phyloP scores from a whole-genome alignment of 2,329 filamentous ascomycete genomes.

The Cladosporium austrohemisphaericum region DNA sequence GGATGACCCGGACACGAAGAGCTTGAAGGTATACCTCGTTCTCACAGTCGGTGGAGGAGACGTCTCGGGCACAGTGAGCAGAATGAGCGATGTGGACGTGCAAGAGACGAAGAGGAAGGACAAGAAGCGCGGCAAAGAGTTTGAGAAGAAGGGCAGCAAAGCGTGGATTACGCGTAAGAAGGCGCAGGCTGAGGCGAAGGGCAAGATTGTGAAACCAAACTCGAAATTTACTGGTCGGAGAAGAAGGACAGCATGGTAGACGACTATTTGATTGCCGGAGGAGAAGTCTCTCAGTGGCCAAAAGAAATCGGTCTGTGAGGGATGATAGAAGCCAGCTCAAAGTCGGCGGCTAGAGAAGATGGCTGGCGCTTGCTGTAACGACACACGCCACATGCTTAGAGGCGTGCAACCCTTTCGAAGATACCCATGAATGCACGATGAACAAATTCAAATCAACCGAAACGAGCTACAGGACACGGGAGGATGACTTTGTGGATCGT shows the following conservation, averaged over 20 bases:
- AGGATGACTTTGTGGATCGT: too few relatives aligned
- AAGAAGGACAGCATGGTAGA: constrained; percentile 71
- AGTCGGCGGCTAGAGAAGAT: constrained; percentile 5
- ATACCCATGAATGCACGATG: constrained; percentile 17
- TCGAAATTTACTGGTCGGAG: constrained; percentile 94
- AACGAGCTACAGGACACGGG: too few relatives aligned
- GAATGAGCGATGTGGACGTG: constrained; percentile 80
- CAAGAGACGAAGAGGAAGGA: constrained; percentile 62
- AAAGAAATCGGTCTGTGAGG: too few relatives aligned
- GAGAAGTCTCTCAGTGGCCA: too few relatives aligned
- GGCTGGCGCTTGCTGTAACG: constrained; percentile 14
- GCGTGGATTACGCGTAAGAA: constrained; percentile 83
- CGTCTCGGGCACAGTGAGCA: constrained; percentile 84
- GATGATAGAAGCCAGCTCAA: too few relatives aligned
- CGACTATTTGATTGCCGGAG: too few relatives aligned
- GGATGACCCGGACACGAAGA: constrained; percentile 95
- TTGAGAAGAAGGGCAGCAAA: constrained; percentile 72
- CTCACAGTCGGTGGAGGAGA: constrained; percentile 78
- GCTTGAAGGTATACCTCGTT: constrained; percentile 92
- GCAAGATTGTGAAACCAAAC: constrained; percentile 85
- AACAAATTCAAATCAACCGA: too few relatives aligned
- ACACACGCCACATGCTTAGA: background rate
- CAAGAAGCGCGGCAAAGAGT: constrained; percentile 49
- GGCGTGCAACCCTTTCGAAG: constrained; percentile 5
- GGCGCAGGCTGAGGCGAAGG: constrained; percentile 90